phyloP scores from a whole-genome alignment of 1,284 basidiomycete genomes.

The Anthracocystis walkeri region DNA sequence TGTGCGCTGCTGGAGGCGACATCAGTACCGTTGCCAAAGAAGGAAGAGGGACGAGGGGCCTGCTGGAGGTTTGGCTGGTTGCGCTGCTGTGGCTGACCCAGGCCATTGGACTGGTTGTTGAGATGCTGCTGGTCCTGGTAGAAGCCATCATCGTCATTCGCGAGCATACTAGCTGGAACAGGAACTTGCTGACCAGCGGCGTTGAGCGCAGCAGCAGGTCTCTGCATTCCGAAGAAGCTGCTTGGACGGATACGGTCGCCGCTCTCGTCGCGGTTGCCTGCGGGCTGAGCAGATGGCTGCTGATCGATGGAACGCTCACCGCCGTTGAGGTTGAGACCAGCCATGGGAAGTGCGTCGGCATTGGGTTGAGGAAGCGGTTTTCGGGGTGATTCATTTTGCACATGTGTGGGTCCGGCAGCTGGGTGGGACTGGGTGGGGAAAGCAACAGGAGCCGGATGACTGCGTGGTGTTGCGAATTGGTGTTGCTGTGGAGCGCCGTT shows the following conservation, averaged over 20 bases:
- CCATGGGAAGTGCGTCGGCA: constrained; percentile 21
- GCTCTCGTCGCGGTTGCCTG: constrained; percentile 24
- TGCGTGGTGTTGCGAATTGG: constrained; percentile 7
- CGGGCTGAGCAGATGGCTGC: constrained; percentile 9
- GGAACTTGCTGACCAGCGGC: constrained; percentile 46
- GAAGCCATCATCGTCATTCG: constrained; percentile 42
- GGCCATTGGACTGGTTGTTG: constrained; percentile 23
- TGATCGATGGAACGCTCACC: constrained; percentile 12
- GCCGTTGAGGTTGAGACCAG: constrained; percentile 23
- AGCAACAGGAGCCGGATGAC: constrained; percentile 9
- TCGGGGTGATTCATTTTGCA: constrained; percentile 2
- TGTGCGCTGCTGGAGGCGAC: constrained; percentile 23
- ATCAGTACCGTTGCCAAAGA: constrained; percentile 44
- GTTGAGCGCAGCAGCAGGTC: constrained; percentile 47
- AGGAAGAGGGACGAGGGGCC: constrained; percentile 48
- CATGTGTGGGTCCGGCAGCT: not conserved
- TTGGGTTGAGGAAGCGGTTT: constrained; percentile 12
- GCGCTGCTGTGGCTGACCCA: constrained; percentile 26
- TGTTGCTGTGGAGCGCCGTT: constrained; percentile 4
- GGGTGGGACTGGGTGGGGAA: constrained; percentile 12
- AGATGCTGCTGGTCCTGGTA: constrained; percentile 41
- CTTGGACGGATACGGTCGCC: constrained; percentile 36
- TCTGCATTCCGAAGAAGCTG: constrained; percentile 62
- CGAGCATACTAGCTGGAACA: constrained; percentile 32
- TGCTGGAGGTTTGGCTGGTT: constrained; percentile 14